phyloP scores from a whole-genome alignment of 208 protist genomes.

The Jaenimonas drosophilae region DNA sequence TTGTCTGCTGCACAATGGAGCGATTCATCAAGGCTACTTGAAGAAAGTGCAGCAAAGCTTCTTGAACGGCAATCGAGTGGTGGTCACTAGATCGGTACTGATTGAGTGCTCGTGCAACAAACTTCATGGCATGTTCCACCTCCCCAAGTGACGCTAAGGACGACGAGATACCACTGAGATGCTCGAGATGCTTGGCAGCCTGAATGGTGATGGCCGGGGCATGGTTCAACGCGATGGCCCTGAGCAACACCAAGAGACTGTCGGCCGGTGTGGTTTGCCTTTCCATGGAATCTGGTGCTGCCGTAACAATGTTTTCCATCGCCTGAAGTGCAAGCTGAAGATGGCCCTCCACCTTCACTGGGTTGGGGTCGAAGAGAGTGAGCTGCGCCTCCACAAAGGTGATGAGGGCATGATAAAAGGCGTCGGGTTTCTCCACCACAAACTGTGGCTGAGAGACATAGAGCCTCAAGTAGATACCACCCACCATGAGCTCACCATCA shows the following conservation, averaged over 20 bases:
- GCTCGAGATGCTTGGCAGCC: no score
- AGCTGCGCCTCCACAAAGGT: conserved; percentile 24
- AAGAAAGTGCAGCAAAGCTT: conserved; percentile 20
- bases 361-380: conserved; percentile 1
- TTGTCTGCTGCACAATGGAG: conserved; percentile 36
- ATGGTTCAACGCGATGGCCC: no score
- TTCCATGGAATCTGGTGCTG: no score
- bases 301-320: conserved; percentile 25
- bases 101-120: no score
- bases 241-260: conserved; percentile 5
- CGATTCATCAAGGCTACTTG: conserved; percentile 31
- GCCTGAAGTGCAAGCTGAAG: conserved; percentile 12
- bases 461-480: conserved; percentile 82
- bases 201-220: no score
- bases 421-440: conserved; percentile 52
- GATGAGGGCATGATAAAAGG: conserved; percentile 46
- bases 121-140: no score
- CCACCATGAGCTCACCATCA: conserved; percentile 70
- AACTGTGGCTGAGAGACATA: conserved; percentile 81
- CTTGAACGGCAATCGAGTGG: no score
- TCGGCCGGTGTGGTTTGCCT: conserved; percentile 13
- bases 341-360: neutral
- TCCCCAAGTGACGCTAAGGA: no score
- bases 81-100: no score
- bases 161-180: no score